Percentiles rank a stretch among this genome's conserved stretches.
Evolutionary conservation across 805 yeast genomes (phyloP).

Genomic region (Candida cerambycidarum): DNA sequence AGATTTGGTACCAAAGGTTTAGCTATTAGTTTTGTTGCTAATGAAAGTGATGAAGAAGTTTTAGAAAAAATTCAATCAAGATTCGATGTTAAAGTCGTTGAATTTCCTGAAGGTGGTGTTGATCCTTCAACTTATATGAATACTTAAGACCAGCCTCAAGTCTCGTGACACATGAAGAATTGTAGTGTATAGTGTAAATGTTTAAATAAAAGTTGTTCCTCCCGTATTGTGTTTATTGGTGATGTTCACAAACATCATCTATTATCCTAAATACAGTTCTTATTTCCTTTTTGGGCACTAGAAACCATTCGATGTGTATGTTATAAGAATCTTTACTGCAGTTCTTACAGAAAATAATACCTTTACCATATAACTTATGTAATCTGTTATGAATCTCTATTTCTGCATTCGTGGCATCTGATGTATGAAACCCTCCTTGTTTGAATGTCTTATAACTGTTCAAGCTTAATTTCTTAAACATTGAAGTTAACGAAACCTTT

Average conservation of each 20-base stretch:
- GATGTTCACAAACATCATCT: conserved; percentile 19
- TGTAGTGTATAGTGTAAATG: not conserved
- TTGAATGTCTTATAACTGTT: not conserved
- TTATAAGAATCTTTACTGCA: conserved; percentile 32
- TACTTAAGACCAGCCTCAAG: conserved; percentile 63
- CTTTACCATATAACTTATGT: conserved; percentile 43
- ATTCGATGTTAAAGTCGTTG: conserved; percentile 92
- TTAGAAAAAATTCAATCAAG: conserved; percentile 92
- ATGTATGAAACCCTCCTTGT: conserved; percentile 43
- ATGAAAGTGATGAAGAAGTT: conserved; percentile 85
- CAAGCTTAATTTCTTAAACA: conserved; percentile 9
- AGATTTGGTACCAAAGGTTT: conserved; percentile 99
- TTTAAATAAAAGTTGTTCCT: conserved; percentile 4
- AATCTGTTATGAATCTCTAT: conserved; percentile 40
- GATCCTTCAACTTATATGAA: conserved; percentile 98
- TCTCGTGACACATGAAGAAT: no score
- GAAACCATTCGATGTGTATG: conserved; percentile 57
- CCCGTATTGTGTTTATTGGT: no score
- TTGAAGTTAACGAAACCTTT: not conserved
- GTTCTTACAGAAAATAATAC: conserved; percentile 49
- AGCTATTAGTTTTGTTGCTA: conserved; percentile 85
- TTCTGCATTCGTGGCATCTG: conserved; percentile 37
- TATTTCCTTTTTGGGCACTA: conserved; percentile 46
- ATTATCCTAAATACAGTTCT: conserved; percentile 30
- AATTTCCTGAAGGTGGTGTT: conserved; percentile 97